Evolutionary conservation across 2,329 filamentous ascomycete species (phyloP).

Genomic region (Grosmannia penicillata): DNA sequence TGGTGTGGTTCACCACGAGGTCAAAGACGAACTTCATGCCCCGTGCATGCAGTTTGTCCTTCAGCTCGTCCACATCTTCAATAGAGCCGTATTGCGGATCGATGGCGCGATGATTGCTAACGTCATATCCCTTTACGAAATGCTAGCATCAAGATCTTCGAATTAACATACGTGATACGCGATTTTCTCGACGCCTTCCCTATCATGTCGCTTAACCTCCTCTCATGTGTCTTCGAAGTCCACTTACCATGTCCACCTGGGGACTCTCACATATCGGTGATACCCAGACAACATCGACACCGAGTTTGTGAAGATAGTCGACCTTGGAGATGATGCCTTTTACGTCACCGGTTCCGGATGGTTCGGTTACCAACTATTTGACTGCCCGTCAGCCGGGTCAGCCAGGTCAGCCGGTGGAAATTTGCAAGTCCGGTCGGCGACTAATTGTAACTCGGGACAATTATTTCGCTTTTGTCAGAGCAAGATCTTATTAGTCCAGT

Average conservation of each 20-base stretch:
- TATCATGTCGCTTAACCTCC: no score
- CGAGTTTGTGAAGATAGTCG: slow-evolving; percentile 46
- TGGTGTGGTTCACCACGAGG: slow-evolving; percentile 64
- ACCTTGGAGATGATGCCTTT: slow-evolving; percentile 48
- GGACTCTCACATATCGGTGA: slow-evolving; percentile 36
- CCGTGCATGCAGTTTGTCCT: slow-evolving; percentile 40
- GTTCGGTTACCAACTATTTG: no score
- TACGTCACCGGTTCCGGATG: slow-evolving; percentile 49
- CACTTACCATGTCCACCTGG: slow-evolving; percentile 27
- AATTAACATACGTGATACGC: no score
- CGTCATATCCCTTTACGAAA: slow-evolving; percentile 39
- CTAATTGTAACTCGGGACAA: no score
- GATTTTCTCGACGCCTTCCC: no score
- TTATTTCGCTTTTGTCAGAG: no score
- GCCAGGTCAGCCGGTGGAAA: no score
- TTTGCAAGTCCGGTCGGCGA: no score
- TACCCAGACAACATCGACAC: slow-evolving; percentile 45
- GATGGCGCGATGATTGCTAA: slow-evolving; percentile 44
- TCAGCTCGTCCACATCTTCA: slow-evolving; percentile 45
- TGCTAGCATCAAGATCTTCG: no score
- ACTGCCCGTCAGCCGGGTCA: no score
- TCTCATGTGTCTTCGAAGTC: no score
- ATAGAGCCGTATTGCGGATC: slow-evolving; percentile 42
- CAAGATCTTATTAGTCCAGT: no score
- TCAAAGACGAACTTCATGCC: slow-evolving; percentile 48